phyloP scores from a whole-genome alignment of 2,329 filamentous ascomycete species.

The Nemania sp. region DNA sequence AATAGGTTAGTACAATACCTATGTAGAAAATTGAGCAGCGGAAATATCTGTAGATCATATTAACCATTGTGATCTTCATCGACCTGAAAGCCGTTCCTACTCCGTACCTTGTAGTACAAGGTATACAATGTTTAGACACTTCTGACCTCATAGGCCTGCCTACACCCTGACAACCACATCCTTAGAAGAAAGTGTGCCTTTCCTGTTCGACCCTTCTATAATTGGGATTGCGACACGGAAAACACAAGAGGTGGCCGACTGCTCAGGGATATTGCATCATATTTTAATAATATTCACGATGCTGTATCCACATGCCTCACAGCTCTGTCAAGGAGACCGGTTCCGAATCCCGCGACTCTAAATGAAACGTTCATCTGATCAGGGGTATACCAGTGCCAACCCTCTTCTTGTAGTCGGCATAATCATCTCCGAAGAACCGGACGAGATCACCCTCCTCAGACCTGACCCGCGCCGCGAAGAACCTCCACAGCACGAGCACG shows the following conservation, averaged over 20 bases:
- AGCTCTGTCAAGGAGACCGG: neutral
- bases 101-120: too few species aligned
- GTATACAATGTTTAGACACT: neutral
- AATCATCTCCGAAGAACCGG: conserved; percentile 83
- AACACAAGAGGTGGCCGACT: neutral
- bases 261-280: neutral
- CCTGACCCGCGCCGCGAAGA: conserved; percentile 75
- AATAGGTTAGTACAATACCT: too few species aligned
- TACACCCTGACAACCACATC: neutral
- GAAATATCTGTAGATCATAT: too few species aligned
- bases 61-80: too few species aligned
- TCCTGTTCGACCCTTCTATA: neutral
- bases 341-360: neutral
- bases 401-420: conserved; percentile 70
- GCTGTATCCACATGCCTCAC: neutral
- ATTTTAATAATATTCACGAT: neutral
- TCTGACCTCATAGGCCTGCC: neutral
- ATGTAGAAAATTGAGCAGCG: too few species aligned
- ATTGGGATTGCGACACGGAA: neutral
- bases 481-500: conserved; percentile 76
- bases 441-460: conserved; percentile 80
- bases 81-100: too few species aligned
- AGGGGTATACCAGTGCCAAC: conserved; percentile 84
- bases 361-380: conserved; percentile 47
- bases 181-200: neutral